phyloP scores from a whole-genome alignment of 108 stramenopile genomes.

The Cyclotella sp. region DNA sequence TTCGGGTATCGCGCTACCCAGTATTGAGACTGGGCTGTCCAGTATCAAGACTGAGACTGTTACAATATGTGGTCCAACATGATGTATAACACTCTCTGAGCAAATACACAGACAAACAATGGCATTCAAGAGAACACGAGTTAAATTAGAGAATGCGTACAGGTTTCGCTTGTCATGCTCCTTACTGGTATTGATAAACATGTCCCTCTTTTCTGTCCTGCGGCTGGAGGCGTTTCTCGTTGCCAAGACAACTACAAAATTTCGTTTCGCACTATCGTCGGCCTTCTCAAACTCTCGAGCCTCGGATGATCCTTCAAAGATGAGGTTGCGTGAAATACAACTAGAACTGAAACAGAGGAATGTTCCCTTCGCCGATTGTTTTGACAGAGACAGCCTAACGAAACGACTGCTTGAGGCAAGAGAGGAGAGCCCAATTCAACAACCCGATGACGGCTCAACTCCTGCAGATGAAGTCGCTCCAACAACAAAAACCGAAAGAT shows the following conservation, averaged over 20 bases:
- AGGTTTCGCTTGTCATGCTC: too few species aligned
- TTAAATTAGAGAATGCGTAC: too few species aligned
- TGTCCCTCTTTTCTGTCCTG: too few species aligned
- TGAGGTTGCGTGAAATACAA: slow-evolving; percentile 24
- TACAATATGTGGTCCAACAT: too few species aligned
- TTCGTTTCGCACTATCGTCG: not conserved
- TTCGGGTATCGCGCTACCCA: too few species aligned
- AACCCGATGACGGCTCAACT: slow-evolving; percentile 1
- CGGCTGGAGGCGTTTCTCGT: not conserved
- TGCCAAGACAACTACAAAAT: not conserved
- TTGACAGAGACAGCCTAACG: slow-evolving; percentile 71
- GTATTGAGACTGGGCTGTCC: too few species aligned
- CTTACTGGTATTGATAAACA: too few species aligned
- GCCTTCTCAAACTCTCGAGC: not conserved
- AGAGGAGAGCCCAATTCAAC: slow-evolving; percentile 21
- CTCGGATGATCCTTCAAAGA: not conserved
- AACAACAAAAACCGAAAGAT: not conserved
- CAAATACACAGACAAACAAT: too few species aligned
- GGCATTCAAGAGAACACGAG: too few species aligned
- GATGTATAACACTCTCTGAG: too few species aligned
- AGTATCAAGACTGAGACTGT: too few species aligned
- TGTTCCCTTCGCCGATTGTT: slow-evolving; percentile 68
- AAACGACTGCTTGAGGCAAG: slow-evolving; percentile 62
- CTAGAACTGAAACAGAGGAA: slow-evolving; percentile 54
- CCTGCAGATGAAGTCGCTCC: slow-evolving; percentile 7